phyloP scores from a whole-genome alignment of 2,329 filamentous ascomycete genomes.

The Dothideomycetidae sp. region DNA sequence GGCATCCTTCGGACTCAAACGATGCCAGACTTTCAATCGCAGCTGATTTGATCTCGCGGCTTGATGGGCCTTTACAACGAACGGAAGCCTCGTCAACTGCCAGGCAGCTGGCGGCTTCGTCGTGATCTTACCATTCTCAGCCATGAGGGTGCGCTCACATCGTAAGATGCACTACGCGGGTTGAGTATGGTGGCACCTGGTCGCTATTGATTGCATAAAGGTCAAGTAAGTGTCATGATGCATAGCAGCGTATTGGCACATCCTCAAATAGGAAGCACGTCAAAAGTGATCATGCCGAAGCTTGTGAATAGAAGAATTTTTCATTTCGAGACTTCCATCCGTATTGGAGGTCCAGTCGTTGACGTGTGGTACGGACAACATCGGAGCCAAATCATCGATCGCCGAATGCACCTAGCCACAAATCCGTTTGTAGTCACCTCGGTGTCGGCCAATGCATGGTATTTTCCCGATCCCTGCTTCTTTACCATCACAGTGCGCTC shows the following conservation, averaged over 20 bases:
- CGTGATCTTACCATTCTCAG: conserved; percentile 3
- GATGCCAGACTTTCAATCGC: conserved; percentile 8
- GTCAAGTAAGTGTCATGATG: not conserved
- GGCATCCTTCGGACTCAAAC: conserved; percentile 1
- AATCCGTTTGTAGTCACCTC: conserved; percentile 4
- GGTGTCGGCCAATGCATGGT: not conserved
- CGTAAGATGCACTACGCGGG: not conserved
- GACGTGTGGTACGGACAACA: not conserved
- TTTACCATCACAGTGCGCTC: conserved; percentile 11
- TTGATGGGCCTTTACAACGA: not conserved
- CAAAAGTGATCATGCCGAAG: no score
- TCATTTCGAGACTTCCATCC: not conserved
- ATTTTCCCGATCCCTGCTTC: not conserved
- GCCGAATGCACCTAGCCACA: conserved; percentile 5
- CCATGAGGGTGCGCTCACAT: not conserved
- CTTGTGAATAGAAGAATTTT: not conserved
- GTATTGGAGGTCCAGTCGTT: not conserved
- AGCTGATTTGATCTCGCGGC: conserved; percentile 5
- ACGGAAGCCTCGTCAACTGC: not conserved
- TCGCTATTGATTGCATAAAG: not conserved
- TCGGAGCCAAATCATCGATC: conserved; percentile 1
- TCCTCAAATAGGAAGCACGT: not conserved
- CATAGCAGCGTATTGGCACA: not conserved
- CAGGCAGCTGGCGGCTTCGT: not conserved
- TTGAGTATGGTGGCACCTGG: conserved; percentile 6